Base-by-base conservation (phyloP, 2,329 filamentous ascomycete genomes). In the Pseudopithomyces maydicus region DNA sequence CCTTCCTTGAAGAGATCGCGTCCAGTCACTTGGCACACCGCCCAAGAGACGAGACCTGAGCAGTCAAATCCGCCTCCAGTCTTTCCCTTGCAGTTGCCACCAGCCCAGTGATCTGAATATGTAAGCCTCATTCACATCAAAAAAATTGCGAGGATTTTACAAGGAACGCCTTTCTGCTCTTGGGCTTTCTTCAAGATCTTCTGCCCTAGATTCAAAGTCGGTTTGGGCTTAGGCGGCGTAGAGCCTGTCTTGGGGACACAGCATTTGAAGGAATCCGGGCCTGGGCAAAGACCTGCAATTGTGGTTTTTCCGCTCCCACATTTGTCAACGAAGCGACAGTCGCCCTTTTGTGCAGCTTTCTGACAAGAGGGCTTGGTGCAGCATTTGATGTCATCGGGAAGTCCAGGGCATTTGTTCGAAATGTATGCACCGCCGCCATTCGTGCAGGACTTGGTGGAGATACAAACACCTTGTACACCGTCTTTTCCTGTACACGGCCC, bases 31-130 rank as follows among this genome's bases (percentile, higher is more conserved):
- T 66, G 61, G 36, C 63, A 68, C 2, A 66, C 52, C 7, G 65
- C 65, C 65, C 65, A 68, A 8, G 65, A 63, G 6, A 66, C 58
- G 17, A 68, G 58, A 17, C 63, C 65, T 7, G 65, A 68, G 52
- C 63, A 68, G 47, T 68, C 65, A 38, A 59, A 66, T 8, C 63
- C 62, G n/a, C 63, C 63, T 8, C 58, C 63, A 12, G 63, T 66
- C 10, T 59, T 48, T 1, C 63, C 65, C 52, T 63, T 66, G 52
- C 65, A 68, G 44, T 56, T 68, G 11, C 65, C 65, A 7, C 63
- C 63, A 36, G 55, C 65, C 63, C 65, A 68, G 29, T 64, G 59
- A 52, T 66, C 63, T 66, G 44, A 1, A 8, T 17, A 32, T 12
- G 49, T 58, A 32, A 61, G 49, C 32, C 26, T 19, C 7, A 29